These are phyloP conservation scores for Dittrichia graveolens DNA, from an alignment of 129 eudicot species.

Conservation along the genomic window DNA sequence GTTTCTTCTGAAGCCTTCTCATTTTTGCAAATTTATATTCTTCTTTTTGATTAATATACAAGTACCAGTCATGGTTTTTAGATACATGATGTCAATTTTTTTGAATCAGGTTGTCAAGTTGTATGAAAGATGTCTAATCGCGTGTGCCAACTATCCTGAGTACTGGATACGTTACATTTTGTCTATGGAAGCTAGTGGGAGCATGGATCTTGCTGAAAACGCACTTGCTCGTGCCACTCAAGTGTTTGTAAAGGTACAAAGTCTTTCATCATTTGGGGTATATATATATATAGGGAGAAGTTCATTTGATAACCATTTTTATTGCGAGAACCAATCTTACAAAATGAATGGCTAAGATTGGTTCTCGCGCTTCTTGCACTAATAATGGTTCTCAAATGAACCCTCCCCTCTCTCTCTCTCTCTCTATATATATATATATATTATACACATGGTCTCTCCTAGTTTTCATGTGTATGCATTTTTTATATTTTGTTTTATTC, in stretches of 20 bases:
- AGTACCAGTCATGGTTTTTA: not conserved
- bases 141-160: slow-evolving; percentile 97
- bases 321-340: too few relatives aligned
- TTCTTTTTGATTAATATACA: slow-evolving; percentile 27
- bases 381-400: too few relatives aligned
- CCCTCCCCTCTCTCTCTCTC: too few relatives aligned
- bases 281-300: too few relatives aligned
- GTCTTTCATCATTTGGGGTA: too few relatives aligned
- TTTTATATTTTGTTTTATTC: not conserved
- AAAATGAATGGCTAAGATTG: too few relatives aligned
- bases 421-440: too few relatives aligned
- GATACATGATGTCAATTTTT: slow-evolving; percentile 36
- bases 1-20: slow-evolving; percentile 61
- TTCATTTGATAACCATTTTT: too few relatives aligned
- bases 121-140: slow-evolving; percentile 93
- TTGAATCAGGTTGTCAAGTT: slow-evolving; percentile 84
- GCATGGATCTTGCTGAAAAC: slow-evolving; percentile 89
- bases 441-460: not conserved
- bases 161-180: slow-evolving; percentile 88
- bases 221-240: slow-evolving; percentile 99
- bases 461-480: slow-evolving; percentile 5
- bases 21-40: slow-evolving; percentile 20
- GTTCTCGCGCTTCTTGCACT: too few relatives aligned
- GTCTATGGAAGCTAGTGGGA: slow-evolving; percentile 89
- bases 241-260: slow-evolving; percentile 85